Percentiles rank a stretch among this genome's conserved stretches.
Conservation (phyloP, 176 grass and related monocot genomes). For the Paspalum vaginatum region DNA sequence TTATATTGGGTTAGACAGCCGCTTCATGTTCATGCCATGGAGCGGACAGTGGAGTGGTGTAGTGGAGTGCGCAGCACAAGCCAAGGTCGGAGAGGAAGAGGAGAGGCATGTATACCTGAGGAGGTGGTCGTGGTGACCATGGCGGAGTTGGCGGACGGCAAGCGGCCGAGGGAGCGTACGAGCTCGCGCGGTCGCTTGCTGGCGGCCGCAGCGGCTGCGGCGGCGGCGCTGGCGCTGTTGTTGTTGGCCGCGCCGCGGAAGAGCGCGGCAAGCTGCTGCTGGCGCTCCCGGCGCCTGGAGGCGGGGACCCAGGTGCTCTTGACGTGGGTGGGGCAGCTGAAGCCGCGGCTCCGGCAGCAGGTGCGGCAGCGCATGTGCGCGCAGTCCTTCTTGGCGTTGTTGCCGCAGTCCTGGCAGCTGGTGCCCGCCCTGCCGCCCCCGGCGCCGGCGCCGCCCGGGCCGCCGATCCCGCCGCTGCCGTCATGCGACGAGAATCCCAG, state of each 20-base stretch:
- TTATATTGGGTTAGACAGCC: too few species aligned
- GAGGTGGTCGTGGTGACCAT: conserved; percentile 65
- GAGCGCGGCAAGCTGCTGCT: conserved; percentile 78
- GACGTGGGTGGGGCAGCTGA: conserved; percentile 83
- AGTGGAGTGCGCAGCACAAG: background rate
- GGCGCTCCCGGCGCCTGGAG: conserved; percentile 80
- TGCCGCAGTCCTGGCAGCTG: conserved; percentile 98
- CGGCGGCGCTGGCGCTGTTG: conserved; percentile 28
- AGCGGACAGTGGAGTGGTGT: too few species aligned
- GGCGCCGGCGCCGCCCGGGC: conserved; percentile 20
- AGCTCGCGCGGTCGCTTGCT: conserved; percentile 61
- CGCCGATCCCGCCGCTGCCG: conserved; percentile 29
- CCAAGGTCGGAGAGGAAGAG: background rate
- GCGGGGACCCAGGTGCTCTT: conserved; percentile 97
- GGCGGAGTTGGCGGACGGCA: conserved; percentile 44
- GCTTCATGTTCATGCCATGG: background rate
- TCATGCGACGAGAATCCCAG: conserved; percentile 60
- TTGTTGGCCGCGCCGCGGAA: conserved; percentile 58
- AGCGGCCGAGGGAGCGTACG: conserved; percentile 47
- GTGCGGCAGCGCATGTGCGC: conserved; percentile 82
- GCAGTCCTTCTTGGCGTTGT: conserved; percentile 99
- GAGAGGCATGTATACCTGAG: conserved; percentile 55
- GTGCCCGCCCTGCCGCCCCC: conserved; percentile 57
- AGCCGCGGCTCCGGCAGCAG: conserved; percentile 91
- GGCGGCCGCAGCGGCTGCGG: conserved; percentile 4